phyloP scores from a whole-genome alignment of 345 rosid genomes.

The Microthlaspi erraticum region DNA sequence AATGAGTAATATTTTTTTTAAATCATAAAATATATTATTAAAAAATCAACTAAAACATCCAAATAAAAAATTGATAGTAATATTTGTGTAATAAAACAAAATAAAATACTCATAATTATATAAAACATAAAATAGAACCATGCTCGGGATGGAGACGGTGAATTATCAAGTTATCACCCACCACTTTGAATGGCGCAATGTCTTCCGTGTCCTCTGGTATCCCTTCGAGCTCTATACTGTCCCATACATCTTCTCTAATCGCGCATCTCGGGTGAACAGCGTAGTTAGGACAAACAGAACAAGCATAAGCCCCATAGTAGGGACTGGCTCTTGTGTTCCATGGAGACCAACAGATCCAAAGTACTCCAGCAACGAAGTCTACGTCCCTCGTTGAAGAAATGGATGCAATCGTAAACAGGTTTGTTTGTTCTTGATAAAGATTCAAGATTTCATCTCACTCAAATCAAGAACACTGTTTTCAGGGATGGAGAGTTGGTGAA shows the following conservation, averaged over 20 bases:
- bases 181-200: background rate
- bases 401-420: constrained; percentile 93
- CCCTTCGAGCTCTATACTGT: background rate
- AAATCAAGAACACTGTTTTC: constrained; percentile 8
- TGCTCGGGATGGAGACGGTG: no score
- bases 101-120: no score
- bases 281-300: background rate
- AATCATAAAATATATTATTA: no score
- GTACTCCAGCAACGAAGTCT: constrained; percentile 86
- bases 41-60: no score
- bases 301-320: constrained; percentile 29
- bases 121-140: no score
- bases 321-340: constrained; percentile 88
- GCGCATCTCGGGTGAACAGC: constrained; percentile 11
- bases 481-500: constrained; percentile 50
- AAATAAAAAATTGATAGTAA: no score
- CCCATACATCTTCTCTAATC: background rate
- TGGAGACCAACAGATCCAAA: constrained; percentile 89
- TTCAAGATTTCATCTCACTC: background rate
- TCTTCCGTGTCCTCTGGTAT: background rate
- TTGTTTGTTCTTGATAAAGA: constrained; percentile 10
- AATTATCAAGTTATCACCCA: constrained; percentile 3
- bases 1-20: no score
- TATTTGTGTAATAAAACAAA: no score
- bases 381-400: constrained; percentile 90